phyloP scores from a whole-genome alignment of 83 land plant species.

The Picea abies region DNA sequence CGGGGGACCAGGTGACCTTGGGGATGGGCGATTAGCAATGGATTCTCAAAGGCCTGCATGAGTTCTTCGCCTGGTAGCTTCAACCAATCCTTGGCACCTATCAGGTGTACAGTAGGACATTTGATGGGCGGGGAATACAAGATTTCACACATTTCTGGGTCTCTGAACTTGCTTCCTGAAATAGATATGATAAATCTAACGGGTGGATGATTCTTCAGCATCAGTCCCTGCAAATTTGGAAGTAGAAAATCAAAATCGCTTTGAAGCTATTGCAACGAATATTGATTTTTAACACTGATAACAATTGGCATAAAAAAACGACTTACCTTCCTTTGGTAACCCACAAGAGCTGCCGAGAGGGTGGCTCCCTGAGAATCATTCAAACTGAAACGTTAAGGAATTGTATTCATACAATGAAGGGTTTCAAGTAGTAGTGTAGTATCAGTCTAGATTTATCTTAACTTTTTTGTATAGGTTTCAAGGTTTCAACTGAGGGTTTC shows the following conservation, averaged over 20 bases:
- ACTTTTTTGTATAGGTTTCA: too few species aligned
- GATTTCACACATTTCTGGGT: slow-evolving; percentile 54
- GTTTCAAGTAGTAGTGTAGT: too few species aligned
- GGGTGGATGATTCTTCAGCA: slow-evolving; percentile 61
- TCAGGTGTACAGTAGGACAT: slow-evolving; percentile 66
- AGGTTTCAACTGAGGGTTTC: too few species aligned
- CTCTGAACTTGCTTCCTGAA: slow-evolving; percentile 68
- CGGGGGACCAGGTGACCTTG: slow-evolving; percentile 84
- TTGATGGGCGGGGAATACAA: slow-evolving; percentile 61
- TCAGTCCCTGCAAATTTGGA: slow-evolving; percentile 43
- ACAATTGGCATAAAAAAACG: background rate
- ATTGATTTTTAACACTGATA: background rate
- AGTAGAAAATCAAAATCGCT: slow-evolving; percentile 3
- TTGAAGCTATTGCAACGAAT: background rate
- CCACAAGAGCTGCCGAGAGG: slow-evolving; percentile 55
- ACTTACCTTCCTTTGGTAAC: slow-evolving; percentile 43
- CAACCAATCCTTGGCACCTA: slow-evolving; percentile 72
- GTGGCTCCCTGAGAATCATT: slow-evolving; percentile 51
- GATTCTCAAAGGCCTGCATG: slow-evolving; percentile 47
- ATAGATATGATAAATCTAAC: slow-evolving; percentile 59
- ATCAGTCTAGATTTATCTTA: too few species aligned
- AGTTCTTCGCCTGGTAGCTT: slow-evolving; percentile 57
- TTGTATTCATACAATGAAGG: too few species aligned
- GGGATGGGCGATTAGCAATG: slow-evolving; percentile 69
- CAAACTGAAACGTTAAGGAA: background rate